Evolutionary conservation across 257 asterid species (phyloP).

Genomic region (Craterostigma plantagineum): DNA sequence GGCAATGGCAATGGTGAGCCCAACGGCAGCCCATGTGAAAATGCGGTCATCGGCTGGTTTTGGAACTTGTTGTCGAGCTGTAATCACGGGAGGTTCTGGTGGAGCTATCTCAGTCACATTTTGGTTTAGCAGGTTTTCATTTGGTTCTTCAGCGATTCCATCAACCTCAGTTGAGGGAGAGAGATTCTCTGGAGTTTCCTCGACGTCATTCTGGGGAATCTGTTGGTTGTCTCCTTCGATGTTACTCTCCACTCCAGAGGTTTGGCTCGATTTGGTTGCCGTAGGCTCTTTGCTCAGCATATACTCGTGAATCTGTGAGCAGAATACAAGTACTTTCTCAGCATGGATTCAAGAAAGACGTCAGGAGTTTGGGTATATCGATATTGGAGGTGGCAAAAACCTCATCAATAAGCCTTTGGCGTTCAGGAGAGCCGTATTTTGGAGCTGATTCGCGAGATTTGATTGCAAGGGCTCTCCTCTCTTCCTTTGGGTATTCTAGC

Average conservation of each 20-base stretch:
- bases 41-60: constrained; percentile 36
- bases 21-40: constrained; percentile 56
- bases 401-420: too few species aligned
- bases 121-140: too few species aligned
- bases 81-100: too few species aligned
- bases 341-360: too few species aligned
- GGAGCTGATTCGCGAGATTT: constrained; percentile 27
- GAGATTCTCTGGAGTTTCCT: too few species aligned
- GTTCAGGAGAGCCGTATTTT: too few species aligned
- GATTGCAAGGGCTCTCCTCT: constrained; percentile 38
- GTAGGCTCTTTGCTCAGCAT: constrained; percentile 46
- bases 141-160: constrained; percentile 15
- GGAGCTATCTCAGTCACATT: too few species aligned
- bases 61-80: constrained; percentile 14
- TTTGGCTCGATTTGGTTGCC: constrained; percentile 6
- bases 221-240: too few species aligned
- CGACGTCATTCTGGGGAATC: too few species aligned
- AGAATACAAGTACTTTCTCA: not conserved
- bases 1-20: constrained; percentile 40
- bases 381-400: too few species aligned
- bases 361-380: too few species aligned
- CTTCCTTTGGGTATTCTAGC: constrained; percentile 43
- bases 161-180: too few species aligned
- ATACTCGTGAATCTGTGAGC: constrained; percentile 42
- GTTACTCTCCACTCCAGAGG: constrained; percentile 8